phyloP scores from a whole-genome alignment of 2,329 filamentous ascomycete species.

The Aureobasidium sp. region DNA sequence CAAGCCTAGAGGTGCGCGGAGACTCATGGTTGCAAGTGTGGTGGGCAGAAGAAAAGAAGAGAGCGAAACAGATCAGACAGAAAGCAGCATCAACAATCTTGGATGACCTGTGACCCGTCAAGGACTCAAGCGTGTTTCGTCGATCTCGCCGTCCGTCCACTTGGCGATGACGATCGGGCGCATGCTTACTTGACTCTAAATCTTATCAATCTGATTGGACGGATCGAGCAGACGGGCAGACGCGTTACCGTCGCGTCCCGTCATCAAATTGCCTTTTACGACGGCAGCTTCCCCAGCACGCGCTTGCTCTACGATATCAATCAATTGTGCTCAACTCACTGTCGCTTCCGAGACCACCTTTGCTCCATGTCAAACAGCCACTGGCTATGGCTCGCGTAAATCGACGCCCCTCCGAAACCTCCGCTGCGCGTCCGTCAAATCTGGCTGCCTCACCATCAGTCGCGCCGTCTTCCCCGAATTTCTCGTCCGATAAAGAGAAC shows the following conservation, averaged over 20 bases:
- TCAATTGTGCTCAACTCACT: too few species aligned
- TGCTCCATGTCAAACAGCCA: too few species aligned
- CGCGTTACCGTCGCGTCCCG: neutral
- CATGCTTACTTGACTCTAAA: too few species aligned
- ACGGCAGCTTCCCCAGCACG: neutral
- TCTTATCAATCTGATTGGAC: too few species aligned
- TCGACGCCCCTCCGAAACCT: neutral
- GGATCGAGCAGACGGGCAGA: too few species aligned
- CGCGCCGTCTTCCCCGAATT: neutral
- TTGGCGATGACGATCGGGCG: constrained; percentile 11
- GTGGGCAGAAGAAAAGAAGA: neutral
- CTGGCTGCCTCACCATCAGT: neutral
- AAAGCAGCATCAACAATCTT: too few species aligned
- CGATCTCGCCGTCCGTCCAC: neutral
- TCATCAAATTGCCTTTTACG: neutral
- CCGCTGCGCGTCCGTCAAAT: neutral
- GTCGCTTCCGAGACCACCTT: too few species aligned
- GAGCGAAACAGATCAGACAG: neutral
- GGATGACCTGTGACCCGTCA: too few species aligned
- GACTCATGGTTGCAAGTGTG: constrained; percentile 11
- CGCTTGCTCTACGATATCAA: too few species aligned
- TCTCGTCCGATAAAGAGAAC: constrained; percentile 42
- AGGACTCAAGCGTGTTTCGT: too few species aligned
- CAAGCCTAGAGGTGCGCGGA: constrained; percentile 18
- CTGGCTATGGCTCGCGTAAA: constrained; percentile 8